Evolutionary conservation across 2,329 filamentous ascomycete genomes (phyloP), one percentile per base, ranked within the genome.

Genomic region (Aurifilum marmelostoma): DNA sequence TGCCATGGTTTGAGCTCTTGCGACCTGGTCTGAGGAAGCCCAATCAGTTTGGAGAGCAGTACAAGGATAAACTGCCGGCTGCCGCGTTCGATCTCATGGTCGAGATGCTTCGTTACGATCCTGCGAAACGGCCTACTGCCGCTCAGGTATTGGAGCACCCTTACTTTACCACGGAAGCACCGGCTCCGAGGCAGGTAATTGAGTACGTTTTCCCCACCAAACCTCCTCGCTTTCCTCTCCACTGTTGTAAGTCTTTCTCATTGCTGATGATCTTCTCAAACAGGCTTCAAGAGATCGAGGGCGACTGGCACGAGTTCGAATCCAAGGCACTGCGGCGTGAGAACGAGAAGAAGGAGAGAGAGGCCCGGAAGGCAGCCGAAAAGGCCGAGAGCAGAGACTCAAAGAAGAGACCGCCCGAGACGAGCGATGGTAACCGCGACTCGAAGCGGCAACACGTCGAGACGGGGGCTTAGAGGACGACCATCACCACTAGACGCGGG

Each of bases 221-320:
- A n/a, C n/a, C 9, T 34, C 27, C 11, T 34, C 27, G 16, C 54
- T 29, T 32, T 1, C 29, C 32, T 21, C 32, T 27, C 56, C 18
- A 8, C 27, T 29, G 27, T 21, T 16, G 7, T 3, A 32, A 60
- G 11, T 24, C 32, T 24, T 29, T n/a, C 14, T n/a, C n/a, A 12
- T 39, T 60, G 32, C 29, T 39, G 24, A 60, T n/a, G 50, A 24
- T 7, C 9, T 16, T 16, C n/a, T 56, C 12, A 32, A 61, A 69
- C 72, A 92, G 92, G 75, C 86, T 99, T 63, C 89, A 91, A 70
- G 84, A 90, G 63, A 86, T 99, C 39, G 89, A 96, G 74, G 96
- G 96, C 29, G 96, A 99, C 75, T 99, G 96, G 96, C 96, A 99
- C 77, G 96, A 99, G 78, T 97, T 98, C 75, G 96, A 99, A 81